Conservation (phyloP, 2,329 filamentous ascomycete species). For the Ophiostoma australiae region DNA sequence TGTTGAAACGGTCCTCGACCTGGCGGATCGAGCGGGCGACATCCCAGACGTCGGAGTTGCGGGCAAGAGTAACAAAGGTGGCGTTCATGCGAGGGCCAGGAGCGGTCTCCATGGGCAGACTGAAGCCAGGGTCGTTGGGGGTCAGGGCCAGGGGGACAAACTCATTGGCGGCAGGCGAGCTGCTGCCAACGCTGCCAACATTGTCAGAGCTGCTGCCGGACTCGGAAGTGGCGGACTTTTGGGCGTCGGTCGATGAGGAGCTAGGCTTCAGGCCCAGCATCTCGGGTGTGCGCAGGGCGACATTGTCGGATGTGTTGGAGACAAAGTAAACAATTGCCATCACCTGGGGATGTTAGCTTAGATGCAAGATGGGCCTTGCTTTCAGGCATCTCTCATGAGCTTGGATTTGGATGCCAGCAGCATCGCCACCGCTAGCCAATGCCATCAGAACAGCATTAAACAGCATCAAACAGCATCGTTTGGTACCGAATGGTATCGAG, state of each 20-base stretch:
- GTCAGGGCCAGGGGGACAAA: constrained; percentile 47
- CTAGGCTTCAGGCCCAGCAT: constrained; percentile 25
- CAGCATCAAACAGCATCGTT: not conserved
- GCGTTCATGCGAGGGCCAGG: constrained; percentile 82
- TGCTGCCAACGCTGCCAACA: constrained; percentile 27
- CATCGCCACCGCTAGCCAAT: not conserved
- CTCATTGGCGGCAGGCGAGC: constrained; percentile 31
- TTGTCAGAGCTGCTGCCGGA: constrained; percentile 23
- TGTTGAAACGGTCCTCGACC: constrained; percentile 97
- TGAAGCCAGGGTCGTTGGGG: constrained; percentile 50
- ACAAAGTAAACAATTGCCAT: constrained; percentile 78
- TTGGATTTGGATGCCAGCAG: not conserved
- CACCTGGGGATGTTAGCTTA: constrained; percentile 39
- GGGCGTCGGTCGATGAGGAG: constrained; percentile 27
- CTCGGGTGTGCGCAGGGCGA: constrained; percentile 32
- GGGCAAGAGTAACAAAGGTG: constrained; percentile 91
- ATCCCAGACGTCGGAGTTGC: constrained; percentile 93
- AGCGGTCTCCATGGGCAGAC: constrained; percentile 48
- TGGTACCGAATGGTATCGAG: not conserved
- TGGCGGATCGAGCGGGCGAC: constrained; percentile 94
- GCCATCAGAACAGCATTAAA: not conserved
- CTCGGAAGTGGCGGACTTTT: constrained; percentile 1
- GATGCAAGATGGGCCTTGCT: not conserved
- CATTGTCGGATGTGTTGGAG: constrained; percentile 52
- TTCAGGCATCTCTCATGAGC: not conserved